These are phyloP conservation scores for Silene coronaria DNA, from an alignment of 179 eudicot genomes.

Conservation along the genomic window DNA sequence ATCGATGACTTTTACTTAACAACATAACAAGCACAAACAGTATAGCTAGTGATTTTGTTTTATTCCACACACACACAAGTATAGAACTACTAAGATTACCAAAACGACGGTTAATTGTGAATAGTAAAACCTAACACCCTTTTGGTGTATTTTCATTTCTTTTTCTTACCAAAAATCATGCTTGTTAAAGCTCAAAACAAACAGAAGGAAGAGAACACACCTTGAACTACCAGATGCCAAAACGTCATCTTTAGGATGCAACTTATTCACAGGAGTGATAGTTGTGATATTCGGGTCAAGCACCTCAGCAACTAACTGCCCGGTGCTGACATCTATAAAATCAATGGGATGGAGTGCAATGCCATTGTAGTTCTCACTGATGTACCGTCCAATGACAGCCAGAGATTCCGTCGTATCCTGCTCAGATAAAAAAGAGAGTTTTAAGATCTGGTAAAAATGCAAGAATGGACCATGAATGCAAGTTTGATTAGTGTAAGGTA, in stretches of 20 bases:
- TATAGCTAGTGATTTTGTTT: too few relatives aligned
- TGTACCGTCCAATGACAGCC: conserved; percentile 89
- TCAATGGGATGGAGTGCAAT: conserved; percentile 89
- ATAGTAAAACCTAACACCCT: not conserved
- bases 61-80: too few relatives aligned
- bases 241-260: conserved; percentile 83
- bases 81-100: not conserved
- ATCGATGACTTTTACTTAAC: not conserved
- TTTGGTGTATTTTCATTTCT: not conserved
- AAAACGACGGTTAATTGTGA: not conserved
- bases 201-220: conserved; percentile 28
- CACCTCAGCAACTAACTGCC: conserved; percentile 88
- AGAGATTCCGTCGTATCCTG: conserved; percentile 91
- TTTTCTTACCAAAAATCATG: not conserved
- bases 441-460: conserved; percentile 4
- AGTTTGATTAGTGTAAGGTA: not conserved
- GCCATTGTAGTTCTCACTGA: conserved; percentile 84
- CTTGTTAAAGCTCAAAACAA: not conserved
- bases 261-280: conserved; percentile 85
- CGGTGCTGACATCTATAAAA: conserved; percentile 76
- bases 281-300: conserved; percentile 85
- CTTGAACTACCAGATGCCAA: conserved; percentile 92
- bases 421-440: conserved; percentile 7
- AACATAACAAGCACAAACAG: not conserved
- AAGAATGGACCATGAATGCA: not conserved